Base-by-base conservation (phyloP, 2,329 filamentous ascomycete genomes). In the Pestalotiopsis sp. region DNA sequence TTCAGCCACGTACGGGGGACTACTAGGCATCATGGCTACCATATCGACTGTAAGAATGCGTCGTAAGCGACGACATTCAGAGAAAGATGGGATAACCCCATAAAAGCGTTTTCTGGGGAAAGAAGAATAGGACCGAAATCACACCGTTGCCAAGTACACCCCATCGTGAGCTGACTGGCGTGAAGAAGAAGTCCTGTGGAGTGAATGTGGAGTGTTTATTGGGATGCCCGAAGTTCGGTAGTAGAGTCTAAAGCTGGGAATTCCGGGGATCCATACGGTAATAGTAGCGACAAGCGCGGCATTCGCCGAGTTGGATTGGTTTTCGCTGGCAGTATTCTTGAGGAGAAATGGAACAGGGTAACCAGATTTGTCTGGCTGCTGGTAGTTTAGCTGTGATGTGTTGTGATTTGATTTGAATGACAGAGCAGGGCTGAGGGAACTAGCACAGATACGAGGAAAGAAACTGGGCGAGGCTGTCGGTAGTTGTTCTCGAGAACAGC, bases 121-220 rank as follows among this genome's bases (percentile, higher is more conserved):
- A 20, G 14, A 36, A 36, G n/a, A 66, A 25, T n/a, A 66, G 63
- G 36, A 66, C 63, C 63, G 63, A 66, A 49, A 66, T 66, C 63
- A 66, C 41, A 66, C 63, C 63, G 63, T 38, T 23, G 45, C 45
- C 45, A 52, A 52, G 45, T 52, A 52, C 31, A 36, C 45, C 20
- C 17, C 17, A 52, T 52, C 45, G 45, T 52, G 45, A 25, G 23
- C 63, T 31, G n/a, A 65, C 27, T 65, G 27, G 38, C 23, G 20
- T 65, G 38, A 39, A 52, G 62, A 38, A 63, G 20, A n/a, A 52
- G 45, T 52, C 45, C 17, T 52, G 61, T 63, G 61, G 61, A 38
- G 61, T 63, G 36, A 14, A n/a, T 23, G 36, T 63, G 61, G 61
- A 63, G 61, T 38, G 61, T 31, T 27, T 14, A 39, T 14, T 38